These are phyloP conservation scores for Colletotrichum sp. DNA, from an alignment of 2,329 filamentous ascomycete species.

Conservation along the genomic window DNA sequence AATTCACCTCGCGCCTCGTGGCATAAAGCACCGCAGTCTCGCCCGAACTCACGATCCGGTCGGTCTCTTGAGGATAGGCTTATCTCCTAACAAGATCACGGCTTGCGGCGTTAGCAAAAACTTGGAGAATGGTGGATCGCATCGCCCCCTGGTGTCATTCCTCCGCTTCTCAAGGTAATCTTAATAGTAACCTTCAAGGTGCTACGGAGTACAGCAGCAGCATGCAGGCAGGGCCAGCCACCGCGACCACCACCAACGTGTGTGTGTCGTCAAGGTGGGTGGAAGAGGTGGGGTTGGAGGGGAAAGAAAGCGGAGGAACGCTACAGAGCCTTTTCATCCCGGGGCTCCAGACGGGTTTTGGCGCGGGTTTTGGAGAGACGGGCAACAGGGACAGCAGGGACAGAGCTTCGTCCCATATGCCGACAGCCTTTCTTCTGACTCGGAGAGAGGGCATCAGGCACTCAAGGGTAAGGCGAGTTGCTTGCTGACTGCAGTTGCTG, in stretches of 20 bases:
- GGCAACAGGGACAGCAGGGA: background rate
- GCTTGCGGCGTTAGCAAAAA: background rate
- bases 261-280: slow-evolving; percentile 2
- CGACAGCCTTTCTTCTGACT: background rate
- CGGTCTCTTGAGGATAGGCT: background rate
- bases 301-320: background rate
- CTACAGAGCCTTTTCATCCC: background rate
- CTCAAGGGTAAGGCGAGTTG: background rate
- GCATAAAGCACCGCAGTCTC: slow-evolving; percentile 1
- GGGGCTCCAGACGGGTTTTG: background rate
- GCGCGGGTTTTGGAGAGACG: background rate
- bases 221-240: background rate
- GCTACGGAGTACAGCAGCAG: background rate
- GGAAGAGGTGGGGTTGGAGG: background rate
- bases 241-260: background rate
- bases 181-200: slow-evolving; percentile 5
- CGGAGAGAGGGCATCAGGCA: background rate
- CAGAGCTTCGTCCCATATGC: background rate
- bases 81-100: background rate
- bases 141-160: background rate
- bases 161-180: background rate
- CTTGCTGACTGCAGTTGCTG: background rate
- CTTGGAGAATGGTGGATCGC: background rate
- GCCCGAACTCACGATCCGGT: background rate
- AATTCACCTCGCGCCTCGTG: background rate